phyloP scores from a whole-genome alignment of 331 rosid genomes.

The Telfairia occidentalis region DNA sequence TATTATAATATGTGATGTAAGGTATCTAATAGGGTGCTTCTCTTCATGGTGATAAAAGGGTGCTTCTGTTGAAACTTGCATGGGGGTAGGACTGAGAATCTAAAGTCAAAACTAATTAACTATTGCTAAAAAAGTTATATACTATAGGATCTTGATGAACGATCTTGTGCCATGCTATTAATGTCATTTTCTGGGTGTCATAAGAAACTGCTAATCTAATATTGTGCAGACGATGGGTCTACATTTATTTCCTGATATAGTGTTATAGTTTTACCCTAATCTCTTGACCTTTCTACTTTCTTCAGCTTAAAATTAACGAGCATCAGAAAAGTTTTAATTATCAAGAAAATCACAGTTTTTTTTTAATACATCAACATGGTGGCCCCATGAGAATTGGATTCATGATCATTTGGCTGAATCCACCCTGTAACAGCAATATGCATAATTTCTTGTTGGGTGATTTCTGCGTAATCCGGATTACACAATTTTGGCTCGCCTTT shows the following conservation, averaged over 20 bases:
- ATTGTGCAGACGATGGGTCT: neutral
- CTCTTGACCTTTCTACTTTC: neutral
- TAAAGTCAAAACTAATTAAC: neutral
- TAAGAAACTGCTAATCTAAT: neutral
- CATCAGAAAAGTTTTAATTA: neutral
- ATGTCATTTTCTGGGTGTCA: neutral
- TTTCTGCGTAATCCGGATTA: neutral
- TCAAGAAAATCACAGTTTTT: neutral
- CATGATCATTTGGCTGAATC: neutral
- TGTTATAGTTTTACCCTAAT: neutral
- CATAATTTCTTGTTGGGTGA: neutral
- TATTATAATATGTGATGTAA: neutral
- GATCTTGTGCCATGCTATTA: neutral
- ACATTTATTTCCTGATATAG: neutral
- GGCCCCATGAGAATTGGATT: neutral
- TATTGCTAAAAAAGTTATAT: neutral
- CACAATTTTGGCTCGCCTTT: neutral
- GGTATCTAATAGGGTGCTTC: neutral
- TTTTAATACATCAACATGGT: neutral
- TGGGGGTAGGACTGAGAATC: neutral
- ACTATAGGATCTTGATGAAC: neutral
- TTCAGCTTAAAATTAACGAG: neutral
- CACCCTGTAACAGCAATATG: neutral
- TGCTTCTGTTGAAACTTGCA: neutral
- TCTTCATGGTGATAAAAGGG: neutral